Conservation (phyloP, 257 asterid genomes). For the Ballota nigra region DNA sequence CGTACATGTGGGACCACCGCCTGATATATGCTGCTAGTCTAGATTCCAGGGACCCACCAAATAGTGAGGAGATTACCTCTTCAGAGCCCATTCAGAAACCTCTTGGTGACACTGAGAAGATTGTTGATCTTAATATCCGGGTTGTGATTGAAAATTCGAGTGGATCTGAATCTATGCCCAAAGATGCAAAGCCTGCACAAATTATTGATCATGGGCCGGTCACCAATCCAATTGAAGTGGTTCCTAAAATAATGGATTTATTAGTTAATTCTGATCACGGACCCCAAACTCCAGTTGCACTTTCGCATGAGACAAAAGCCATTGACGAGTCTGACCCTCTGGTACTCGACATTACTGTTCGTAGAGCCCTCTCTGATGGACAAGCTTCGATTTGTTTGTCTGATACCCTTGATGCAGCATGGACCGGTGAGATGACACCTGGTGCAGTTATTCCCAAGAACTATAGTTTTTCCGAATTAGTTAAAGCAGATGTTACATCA, state of each 20-base stretch:
- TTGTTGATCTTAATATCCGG: slow-evolving; percentile 30
- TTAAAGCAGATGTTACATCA: slow-evolving; percentile 37
- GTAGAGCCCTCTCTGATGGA: slow-evolving; percentile 62
- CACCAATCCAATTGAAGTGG: slow-evolving; percentile 28
- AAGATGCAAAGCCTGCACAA: slow-evolving; percentile 37
- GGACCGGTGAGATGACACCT: slow-evolving; percentile 77
- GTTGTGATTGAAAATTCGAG: slow-evolving; percentile 20
- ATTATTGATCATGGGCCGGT: slow-evolving; percentile 29
- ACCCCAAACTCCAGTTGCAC: slow-evolving; percentile 26
- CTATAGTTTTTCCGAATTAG: slow-evolving; percentile 36
- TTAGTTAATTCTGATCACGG: slow-evolving; percentile 25
- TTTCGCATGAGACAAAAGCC: slow-evolving; percentile 34
- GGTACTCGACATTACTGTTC: slow-evolving; percentile 39
- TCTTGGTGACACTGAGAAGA: slow-evolving; percentile 33
- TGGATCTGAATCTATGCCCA: slow-evolving; percentile 29
- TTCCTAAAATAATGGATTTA: slow-evolving; percentile 29
- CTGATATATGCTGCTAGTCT: slow-evolving; percentile 59
- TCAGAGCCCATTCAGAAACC: slow-evolving; percentile 41
- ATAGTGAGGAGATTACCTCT: slow-evolving; percentile 29
- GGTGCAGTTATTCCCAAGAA: slow-evolving; percentile 34
- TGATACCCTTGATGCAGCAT: slow-evolving; percentile 83
- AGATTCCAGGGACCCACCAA: slow-evolving; percentile 34
- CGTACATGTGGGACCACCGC: slow-evolving; percentile 87
- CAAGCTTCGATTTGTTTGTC: slow-evolving; percentile 68
- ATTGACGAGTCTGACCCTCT: slow-evolving; percentile 36